phyloP scores from a whole-genome alignment of 805 yeast species.

The Myxozyma melibiosi region DNA sequence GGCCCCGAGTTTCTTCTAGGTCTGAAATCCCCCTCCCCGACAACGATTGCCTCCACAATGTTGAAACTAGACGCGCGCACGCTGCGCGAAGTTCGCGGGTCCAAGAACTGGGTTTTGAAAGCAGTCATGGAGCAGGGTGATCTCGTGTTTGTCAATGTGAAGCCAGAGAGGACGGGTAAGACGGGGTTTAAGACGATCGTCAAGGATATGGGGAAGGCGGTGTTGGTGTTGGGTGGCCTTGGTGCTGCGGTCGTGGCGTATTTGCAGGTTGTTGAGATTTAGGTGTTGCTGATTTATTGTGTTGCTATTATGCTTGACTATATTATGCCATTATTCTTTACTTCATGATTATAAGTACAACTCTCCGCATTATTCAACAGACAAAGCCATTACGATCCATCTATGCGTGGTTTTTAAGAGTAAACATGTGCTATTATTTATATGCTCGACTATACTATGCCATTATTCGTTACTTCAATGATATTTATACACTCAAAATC shows the following conservation, averaged over 20 bases:
- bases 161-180: too few relatives aligned
- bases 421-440: too few relatives aligned
- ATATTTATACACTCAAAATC: neutral
- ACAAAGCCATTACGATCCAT: too few relatives aligned
- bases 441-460: neutral
- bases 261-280: neutral
- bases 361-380: too few relatives aligned
- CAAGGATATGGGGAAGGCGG: neutral
- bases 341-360: too few relatives aligned
- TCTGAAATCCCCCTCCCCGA: neutral
- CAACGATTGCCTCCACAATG: neutral
- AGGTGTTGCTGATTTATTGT: neutral
- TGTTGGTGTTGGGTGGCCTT: neutral
- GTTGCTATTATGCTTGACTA: neutral
- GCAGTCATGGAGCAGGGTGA: neutral
- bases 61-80: neutral
- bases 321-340: too few relatives aligned
- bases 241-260: neutral
- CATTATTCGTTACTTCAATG: neutral
- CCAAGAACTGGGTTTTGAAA: constrained; percentile 3
- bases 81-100: neutral
- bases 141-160: constrained; percentile 1
- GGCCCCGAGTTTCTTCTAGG: neutral
- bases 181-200: neutral
- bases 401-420: too few relatives aligned